Percentiles rank a stretch among this genome's conserved stretches.
These are phyloP conservation scores for Cladorrhinum sp. DNA, from an alignment of 2,329 filamentous ascomycete genomes.

Conservation along the genomic window DNA sequence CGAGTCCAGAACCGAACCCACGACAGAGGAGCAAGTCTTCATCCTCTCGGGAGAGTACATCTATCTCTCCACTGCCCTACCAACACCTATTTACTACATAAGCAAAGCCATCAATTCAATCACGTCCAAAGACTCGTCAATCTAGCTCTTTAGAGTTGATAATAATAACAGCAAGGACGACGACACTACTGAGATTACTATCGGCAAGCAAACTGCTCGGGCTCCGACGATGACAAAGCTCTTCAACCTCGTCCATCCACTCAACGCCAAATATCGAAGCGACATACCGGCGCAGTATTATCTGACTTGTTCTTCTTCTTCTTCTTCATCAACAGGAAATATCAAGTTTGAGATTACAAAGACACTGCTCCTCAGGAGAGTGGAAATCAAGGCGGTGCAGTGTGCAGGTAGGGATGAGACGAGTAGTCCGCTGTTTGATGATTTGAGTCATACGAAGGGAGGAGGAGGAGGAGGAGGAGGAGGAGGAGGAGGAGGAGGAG, in stretches of 20 bases:
- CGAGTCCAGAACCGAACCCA: neutral
- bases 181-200: no score
- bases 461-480: no score
- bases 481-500: neutral
- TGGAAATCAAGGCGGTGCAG: neutral
- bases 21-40: no score
- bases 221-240: neutral
- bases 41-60: neutral
- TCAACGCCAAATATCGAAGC: neutral
- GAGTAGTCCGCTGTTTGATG: neutral
- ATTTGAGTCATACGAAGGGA: no score
- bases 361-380: neutral
- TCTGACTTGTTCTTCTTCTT: neutral
- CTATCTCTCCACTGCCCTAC: neutral
- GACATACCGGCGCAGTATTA: neutral
- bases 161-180: neutral
- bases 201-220: no score
- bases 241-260: slow-evolving; percentile 1
- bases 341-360: neutral
- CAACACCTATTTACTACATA: neutral
- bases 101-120: neutral
- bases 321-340: neutral
- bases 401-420: neutral
- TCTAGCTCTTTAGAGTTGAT: neutral
- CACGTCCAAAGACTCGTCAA: neutral